Percentiles rank a stretch among this genome's conserved stretches.
Evolutionary conservation across 2,329 filamentous ascomycete species (phyloP).

Genomic region (Verticillium dahliae): DNA sequence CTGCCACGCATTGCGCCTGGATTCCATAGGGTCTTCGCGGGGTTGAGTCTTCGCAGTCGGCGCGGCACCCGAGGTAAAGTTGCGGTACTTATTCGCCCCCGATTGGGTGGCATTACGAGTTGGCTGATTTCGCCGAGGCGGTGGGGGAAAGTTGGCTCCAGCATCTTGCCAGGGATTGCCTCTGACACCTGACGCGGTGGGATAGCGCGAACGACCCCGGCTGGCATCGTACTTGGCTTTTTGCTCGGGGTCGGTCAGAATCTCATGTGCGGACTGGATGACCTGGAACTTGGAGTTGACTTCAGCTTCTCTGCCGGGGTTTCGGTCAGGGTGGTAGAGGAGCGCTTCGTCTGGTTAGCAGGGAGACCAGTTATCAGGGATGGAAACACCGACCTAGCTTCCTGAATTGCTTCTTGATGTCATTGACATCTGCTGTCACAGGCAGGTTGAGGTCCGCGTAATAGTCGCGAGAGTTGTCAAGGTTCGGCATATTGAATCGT

Average conservation of each 20-base stretch:
- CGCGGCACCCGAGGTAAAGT: constrained; percentile 33
- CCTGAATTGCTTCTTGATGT: constrained; percentile 81
- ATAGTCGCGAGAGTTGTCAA: constrained; percentile 67
- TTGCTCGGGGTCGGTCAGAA: constrained; percentile 47
- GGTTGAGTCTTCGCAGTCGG: constrained; percentile 34
- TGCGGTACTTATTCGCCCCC: constrained; percentile 38
- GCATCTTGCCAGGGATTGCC: constrained; percentile 52
- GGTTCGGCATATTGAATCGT: constrained; percentile 55
- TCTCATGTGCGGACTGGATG: constrained; percentile 80
- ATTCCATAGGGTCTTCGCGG: constrained; percentile 21
- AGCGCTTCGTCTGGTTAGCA: constrained; percentile 49
- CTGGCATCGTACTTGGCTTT: constrained; percentile 48
- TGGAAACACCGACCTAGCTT: constrained; percentile 56
- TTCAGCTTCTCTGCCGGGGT: constrained; percentile 74
- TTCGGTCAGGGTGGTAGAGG: constrained; percentile 84
- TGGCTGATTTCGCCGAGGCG: constrained; percentile 29
- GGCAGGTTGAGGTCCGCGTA: constrained; percentile 77
- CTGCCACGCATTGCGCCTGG: constrained; percentile 32
- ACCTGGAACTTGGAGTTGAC: constrained; percentile 78
- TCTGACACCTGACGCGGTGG: constrained; percentile 45
- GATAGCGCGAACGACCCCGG: constrained; percentile 30
- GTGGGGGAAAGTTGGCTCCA: constrained; percentile 41
- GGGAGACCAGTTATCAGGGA: not conserved
- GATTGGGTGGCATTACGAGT: constrained; percentile 20
- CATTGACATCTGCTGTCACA: constrained; percentile 59